These are phyloP conservation scores for Colletotrichum sp. DNA, from an alignment of 2,329 filamentous ascomycete genomes.

Conservation along the genomic window DNA sequence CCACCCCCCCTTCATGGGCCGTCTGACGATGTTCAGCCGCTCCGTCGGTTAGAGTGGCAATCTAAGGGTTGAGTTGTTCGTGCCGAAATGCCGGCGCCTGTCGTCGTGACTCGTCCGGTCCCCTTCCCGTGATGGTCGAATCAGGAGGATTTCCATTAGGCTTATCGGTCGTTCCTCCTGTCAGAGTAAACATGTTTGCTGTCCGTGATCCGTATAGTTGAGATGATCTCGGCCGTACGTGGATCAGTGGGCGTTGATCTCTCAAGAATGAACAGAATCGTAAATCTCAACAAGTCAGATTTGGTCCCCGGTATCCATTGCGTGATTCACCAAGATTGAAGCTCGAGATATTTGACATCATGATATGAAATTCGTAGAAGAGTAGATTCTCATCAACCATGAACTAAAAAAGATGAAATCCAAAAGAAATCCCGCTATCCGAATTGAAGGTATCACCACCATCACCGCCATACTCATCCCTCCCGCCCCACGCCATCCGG, in stretches of 20 bases:
- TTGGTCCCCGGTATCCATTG: too few relatives aligned
- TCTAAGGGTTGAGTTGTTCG: not conserved
- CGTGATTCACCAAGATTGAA: not conserved
- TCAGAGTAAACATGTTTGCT: not conserved
- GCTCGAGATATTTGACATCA: not conserved
- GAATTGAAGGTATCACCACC: slow-evolving; percentile 6
- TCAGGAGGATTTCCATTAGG: not conserved
- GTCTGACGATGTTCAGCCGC: not conserved
- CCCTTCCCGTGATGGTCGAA: not conserved
- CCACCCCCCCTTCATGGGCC: not conserved
- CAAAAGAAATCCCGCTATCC: not conserved
- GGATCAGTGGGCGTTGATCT: not conserved
- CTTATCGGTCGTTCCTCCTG: not conserved
- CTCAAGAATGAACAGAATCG: rapidly evolving
- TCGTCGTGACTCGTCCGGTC: not conserved
- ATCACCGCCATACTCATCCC: not conserved
- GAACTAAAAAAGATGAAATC: not conserved
- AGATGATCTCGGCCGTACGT: not conserved
- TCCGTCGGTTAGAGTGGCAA: not conserved
- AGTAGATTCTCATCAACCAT: slow-evolving; percentile 3
- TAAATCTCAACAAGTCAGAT: not conserved
- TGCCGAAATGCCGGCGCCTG: not conserved
- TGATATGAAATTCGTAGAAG: not conserved
- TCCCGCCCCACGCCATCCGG: not conserved
- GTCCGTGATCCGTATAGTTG: not conserved